phyloP scores from a whole-genome alignment of 345 rosid species.

The Microthlaspi erraticum region DNA sequence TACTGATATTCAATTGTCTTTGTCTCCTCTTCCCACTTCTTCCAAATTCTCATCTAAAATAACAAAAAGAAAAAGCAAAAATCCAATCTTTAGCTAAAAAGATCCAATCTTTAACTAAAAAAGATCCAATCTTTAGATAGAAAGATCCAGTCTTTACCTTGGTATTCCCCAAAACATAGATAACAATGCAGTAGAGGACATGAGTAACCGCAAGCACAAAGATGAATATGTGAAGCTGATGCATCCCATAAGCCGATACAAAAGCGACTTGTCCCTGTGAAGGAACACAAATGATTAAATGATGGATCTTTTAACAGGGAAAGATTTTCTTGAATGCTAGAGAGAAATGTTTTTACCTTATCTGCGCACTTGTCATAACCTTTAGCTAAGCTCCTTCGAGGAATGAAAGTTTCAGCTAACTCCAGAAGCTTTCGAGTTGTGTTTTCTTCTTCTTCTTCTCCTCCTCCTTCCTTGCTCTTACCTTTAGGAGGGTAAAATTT shows the following conservation, averaged over 20 bases:
- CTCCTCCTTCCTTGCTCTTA: not conserved
- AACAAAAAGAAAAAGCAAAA: not conserved
- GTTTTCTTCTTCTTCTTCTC: constrained; percentile 1
- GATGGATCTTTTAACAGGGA: not conserved
- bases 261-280: constrained; percentile 83
- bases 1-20: constrained; percentile 82
- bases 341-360: constrained; percentile 41
- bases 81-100: not conserved
- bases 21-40: constrained; percentile 87
- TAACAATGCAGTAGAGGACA: constrained; percentile 73
- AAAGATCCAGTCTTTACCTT: constrained; percentile 53
- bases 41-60: constrained; percentile 86
- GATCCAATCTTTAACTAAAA: not conserved
- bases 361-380: constrained; percentile 56
- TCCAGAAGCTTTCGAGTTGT: constrained; percentile 63
- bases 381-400: constrained; percentile 62
- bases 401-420: constrained; percentile 37
- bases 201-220: constrained; percentile 83
- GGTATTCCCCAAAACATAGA: constrained; percentile 70
- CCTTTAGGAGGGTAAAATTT: not conserved
- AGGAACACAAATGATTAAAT: no score
- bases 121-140: not conserved
- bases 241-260: constrained; percentile 80
- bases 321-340: not conserved
- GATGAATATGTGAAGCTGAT: constrained; percentile 92